Evolutionary conservation across 2,329 filamentous ascomycete genomes (phyloP).

Genomic region (Ciborinia camelliae): DNA sequence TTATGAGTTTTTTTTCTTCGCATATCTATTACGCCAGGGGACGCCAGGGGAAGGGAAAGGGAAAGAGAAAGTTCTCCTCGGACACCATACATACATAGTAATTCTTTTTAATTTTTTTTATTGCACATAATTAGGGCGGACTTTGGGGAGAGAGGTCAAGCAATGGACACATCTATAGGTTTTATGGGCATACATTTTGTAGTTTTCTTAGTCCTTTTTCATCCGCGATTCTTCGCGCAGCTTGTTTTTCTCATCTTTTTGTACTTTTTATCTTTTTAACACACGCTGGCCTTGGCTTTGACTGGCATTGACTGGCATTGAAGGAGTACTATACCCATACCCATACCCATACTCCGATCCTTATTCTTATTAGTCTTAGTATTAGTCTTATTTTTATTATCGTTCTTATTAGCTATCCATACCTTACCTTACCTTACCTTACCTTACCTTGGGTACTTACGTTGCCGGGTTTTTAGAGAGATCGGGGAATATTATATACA

Average conservation of each 20-base stretch:
- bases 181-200: conserved; percentile 12
- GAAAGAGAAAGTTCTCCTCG: background rate
- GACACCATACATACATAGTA: background rate
- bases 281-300: background rate
- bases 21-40: background rate
- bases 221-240: background rate
- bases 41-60: background rate
- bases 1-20: conserved; percentile 5
- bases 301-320: conserved; percentile 1
- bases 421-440: too few species aligned
- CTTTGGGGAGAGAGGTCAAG: conserved; percentile 2
- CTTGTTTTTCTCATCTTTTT: background rate
- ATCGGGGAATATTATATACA: too few species aligned
- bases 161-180: conserved; percentile 6
- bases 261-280: background rate
- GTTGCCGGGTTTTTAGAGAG: too few species aligned
- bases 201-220: conserved; percentile 4
- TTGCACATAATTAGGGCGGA: conserved; percentile 12
- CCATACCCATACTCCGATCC: conserved; percentile 15
- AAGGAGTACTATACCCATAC: conserved; percentile 17
- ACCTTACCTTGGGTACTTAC: too few species aligned
- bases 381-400: too few species aligned
- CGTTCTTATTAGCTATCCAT: too few species aligned
- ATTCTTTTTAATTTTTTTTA: too few species aligned
- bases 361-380: too few species aligned